Conservation (phyloP, 768 basidiomycete species). For the Exsudoporus frostii region DNA sequence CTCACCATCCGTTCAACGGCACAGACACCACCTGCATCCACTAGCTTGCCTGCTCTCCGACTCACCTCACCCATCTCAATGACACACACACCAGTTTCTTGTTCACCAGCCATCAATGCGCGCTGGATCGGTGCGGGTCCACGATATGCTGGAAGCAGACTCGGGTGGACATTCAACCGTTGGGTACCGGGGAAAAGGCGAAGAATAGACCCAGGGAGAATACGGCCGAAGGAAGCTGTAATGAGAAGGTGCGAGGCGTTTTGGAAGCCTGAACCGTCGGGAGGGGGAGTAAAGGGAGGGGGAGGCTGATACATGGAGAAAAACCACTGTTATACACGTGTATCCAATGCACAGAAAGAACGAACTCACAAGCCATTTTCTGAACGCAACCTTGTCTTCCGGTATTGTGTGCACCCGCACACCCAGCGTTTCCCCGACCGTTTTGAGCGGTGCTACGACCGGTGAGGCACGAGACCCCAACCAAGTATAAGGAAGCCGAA, state of each 20-base stretch:
- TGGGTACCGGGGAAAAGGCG: conserved; percentile 53
- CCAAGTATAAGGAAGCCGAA: neutral
- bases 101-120: conserved; percentile 64
- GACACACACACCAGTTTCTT: conserved; percentile 75
- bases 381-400: conserved; percentile 54
- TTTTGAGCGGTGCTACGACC: conserved; percentile 64
- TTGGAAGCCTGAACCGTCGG: conserved; percentile 11
- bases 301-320: conserved; percentile 40
- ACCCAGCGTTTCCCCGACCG: conserved; percentile 48
- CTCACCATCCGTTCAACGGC: conserved; percentile 51
- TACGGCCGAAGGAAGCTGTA: conserved; percentile 90
- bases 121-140: conserved; percentile 91
- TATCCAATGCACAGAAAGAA: neutral
- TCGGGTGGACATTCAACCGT: conserved; percentile 87
- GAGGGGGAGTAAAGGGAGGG: conserved; percentile 30
- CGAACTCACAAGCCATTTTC: conserved; percentile 56
- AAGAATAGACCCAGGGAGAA: conserved; percentile 64
- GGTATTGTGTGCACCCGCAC: conserved; percentile 65
- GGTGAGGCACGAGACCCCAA: neutral
- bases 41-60: conserved; percentile 48
- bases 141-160: conserved; percentile 81
- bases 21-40: conserved; percentile 79
- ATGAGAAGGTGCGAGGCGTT: conserved; percentile 58
- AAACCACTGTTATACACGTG: neutral
- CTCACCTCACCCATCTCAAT: conserved; percentile 65